Conservation (phyloP, 2,329 filamentous ascomycete genomes). For the Phyllosticta citriasiana region DNA sequence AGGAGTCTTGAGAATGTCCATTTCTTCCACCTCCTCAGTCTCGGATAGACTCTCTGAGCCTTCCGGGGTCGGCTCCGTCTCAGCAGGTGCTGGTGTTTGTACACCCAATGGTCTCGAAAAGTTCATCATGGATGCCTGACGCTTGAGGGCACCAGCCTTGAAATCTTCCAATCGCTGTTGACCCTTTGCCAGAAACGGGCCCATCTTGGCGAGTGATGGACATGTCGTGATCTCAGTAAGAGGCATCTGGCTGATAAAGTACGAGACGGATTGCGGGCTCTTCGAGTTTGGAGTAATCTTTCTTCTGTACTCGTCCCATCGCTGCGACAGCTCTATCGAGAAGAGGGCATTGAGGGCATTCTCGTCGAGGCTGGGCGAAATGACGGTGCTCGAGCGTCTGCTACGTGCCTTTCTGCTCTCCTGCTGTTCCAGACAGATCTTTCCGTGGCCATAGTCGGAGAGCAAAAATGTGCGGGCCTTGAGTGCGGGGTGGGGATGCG, state of each 20-base stretch:
- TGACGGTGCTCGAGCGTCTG: conserved; percentile 10
- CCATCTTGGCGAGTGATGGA: conserved; percentile 42
- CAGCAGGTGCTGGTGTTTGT: neutral
- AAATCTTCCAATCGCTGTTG: conserved; percentile 60
- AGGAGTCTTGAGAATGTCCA: neutral
- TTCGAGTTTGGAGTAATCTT: conserved; percentile 33
- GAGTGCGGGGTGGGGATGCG: conserved; percentile 12
- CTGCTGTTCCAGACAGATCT: conserved; percentile 32
- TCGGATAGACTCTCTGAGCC: neutral
- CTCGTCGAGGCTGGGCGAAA: conserved; percentile 31
- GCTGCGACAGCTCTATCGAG: conserved; percentile 34
- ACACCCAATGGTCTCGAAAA: neutral
- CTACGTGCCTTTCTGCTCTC: conserved; percentile 20
- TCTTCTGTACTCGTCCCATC: conserved; percentile 36
- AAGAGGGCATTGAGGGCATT: conserved; percentile 41
- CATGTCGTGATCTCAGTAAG: conserved; percentile 44
- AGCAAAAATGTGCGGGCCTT: conserved; percentile 25
- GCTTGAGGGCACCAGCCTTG: conserved; percentile 46
- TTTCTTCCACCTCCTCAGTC: neutral
- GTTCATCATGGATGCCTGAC: neutral
- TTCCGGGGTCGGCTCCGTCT: neutral
- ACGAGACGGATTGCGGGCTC: conserved; percentile 28
- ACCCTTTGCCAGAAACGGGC: conserved; percentile 53
- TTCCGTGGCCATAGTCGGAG: conserved; percentile 34
- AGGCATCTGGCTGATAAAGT: conserved; percentile 52